Evolutionary conservation across 495 filamentous ascomycete species (phyloP).

Genomic region (Neurospora sp.): DNA sequence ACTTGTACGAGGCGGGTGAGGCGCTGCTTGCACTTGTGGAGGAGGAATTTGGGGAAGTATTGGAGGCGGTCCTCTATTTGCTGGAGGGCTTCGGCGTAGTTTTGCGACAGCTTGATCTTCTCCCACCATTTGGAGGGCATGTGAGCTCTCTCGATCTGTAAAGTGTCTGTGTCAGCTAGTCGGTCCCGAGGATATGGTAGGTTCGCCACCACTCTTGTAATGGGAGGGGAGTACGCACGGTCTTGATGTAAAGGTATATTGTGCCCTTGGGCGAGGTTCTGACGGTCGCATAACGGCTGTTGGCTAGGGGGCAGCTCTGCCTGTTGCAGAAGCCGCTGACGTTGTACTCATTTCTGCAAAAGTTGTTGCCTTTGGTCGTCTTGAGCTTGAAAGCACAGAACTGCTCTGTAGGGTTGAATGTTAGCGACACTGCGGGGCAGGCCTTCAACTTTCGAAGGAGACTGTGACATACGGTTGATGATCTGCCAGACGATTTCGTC

Average conservation of each 20-base stretch:
- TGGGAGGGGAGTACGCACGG: conserved; percentile 32
- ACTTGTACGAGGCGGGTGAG: conserved; percentile 92
- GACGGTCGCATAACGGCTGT: conserved; percentile 89
- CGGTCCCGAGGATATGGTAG: neutral
- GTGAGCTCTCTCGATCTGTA: conserved; percentile 62
- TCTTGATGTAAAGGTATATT: conserved; percentile 97
- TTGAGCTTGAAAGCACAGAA: conserved; percentile 97
- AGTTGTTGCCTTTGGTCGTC: conserved; percentile 85
- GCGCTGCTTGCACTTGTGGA: conserved; percentile 97
- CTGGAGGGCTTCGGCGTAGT: conserved; percentile 74
- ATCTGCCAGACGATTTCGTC: conserved; percentile 91
- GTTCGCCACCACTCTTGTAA: neutral
- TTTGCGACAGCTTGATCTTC: conserved; percentile 76
- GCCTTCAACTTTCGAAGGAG: neutral
- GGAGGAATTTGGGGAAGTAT: conserved; percentile 93
- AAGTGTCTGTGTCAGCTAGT: neutral
- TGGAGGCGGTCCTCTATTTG: conserved; percentile 83
- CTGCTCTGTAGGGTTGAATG: conserved; percentile 45
- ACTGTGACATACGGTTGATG: conserved; percentile 20
- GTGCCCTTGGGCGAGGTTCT: conserved; percentile 68
- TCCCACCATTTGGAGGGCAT: conserved; percentile 93
- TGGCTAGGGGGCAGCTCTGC: conserved; percentile 91
- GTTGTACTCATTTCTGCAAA: conserved; percentile 83
- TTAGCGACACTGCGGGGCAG: conserved; percentile 2
- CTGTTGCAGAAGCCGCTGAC: conserved; percentile 92